These are phyloP conservation scores for Trichoderma virens DNA, from an alignment of 495 filamentous ascomycete genomes.

Conservation along the genomic window DNA sequence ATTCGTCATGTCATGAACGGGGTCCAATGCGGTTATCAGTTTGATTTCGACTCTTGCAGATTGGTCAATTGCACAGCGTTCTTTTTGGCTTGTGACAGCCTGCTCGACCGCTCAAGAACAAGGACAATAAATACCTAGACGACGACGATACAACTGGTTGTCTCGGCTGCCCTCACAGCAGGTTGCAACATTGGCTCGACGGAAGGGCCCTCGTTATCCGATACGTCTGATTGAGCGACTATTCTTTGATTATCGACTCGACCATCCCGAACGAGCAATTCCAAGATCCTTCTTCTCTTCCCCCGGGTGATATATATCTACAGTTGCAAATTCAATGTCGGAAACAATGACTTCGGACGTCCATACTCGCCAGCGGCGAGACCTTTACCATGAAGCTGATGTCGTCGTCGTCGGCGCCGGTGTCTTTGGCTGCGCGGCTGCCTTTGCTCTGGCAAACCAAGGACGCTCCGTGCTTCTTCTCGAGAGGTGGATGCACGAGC, in stretches of 20 bases:
- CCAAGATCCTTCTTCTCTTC: background rate
- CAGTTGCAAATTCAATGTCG: background rate
- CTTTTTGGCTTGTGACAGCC: background rate
- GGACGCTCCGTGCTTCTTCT: slow-evolving; percentile 87
- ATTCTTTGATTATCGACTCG: background rate
- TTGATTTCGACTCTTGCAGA: background rate
- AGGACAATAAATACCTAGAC: background rate
- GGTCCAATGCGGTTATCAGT: background rate
- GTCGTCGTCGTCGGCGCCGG: slow-evolving; percentile 88
- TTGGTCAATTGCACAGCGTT: background rate
- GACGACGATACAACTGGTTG: no score
- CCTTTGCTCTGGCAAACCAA: slow-evolving; percentile 72
- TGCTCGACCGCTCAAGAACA: background rate
- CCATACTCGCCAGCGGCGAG: slow-evolving; percentile 32
- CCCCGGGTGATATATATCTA: background rate
- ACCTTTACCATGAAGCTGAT: slow-evolving; percentile 49
- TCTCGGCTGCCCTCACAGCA: background rate
- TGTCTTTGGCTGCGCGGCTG: slow-evolving; percentile 80
- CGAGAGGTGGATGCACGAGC: slow-evolving; percentile 83
- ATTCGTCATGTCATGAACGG: slow-evolving; percentile 6
- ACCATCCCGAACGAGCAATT: background rate
- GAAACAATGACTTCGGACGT: background rate
- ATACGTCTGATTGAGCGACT: no score
- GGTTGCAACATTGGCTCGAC: no score
- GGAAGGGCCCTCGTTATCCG: no score